Percentiles rank a stretch among this genome's conserved stretches.
These are phyloP conservation scores for Atalantia buxifolia DNA, from an alignment of 345 rosid species.

Conservation along the genomic window DNA sequence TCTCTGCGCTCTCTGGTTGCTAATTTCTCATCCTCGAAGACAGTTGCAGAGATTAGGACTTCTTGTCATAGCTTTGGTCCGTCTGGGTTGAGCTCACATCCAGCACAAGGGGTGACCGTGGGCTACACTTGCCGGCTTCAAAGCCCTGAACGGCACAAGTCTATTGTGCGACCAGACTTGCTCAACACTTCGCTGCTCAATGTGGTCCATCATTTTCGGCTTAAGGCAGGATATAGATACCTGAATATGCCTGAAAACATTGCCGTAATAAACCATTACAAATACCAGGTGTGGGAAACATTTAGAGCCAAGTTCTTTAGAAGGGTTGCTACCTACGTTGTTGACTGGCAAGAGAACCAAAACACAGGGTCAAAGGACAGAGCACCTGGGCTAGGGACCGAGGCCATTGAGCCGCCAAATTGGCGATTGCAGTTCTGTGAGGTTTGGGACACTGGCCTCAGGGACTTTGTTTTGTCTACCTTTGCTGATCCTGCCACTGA, in stretches of 20 bases:
- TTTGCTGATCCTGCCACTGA: conserved; percentile 71
- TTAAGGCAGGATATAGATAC: conserved; percentile 53
- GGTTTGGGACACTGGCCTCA: conserved; percentile 92
- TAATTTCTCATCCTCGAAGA: conserved; percentile 57
- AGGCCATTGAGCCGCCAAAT: conserved; percentile 74
- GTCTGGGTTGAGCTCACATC: conserved; percentile 71
- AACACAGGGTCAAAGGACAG: conserved; percentile 92
- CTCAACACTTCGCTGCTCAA: conserved; percentile 71
- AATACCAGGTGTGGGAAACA: conserved; percentile 95
- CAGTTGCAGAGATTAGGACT: conserved; percentile 73
- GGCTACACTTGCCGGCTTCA: conserved; percentile 93
- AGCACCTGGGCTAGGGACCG: conserved; percentile 93
- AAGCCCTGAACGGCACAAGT: conserved; percentile 86
- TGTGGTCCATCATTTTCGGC: conserved; percentile 81
- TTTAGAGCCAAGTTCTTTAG: conserved; percentile 85
- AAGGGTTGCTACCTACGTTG: conserved; percentile 93
- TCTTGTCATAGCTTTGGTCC: conserved; percentile 93
- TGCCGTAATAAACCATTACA: conserved; percentile 83
- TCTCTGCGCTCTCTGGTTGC: conserved; percentile 58
- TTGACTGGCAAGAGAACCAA: conserved; percentile 87
- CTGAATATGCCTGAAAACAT: conserved; percentile 63
- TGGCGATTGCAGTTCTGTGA: conserved; percentile 87
- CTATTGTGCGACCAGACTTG: conserved; percentile 60
- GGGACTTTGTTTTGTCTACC: conserved; percentile 70
- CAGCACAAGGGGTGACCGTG: conserved; percentile 68